Evolutionary conservation across 192 early-diverging fungal species (phyloP), one percentile per base, ranked within the genome.

Genomic region (Backusella tuberculispora): DNA sequence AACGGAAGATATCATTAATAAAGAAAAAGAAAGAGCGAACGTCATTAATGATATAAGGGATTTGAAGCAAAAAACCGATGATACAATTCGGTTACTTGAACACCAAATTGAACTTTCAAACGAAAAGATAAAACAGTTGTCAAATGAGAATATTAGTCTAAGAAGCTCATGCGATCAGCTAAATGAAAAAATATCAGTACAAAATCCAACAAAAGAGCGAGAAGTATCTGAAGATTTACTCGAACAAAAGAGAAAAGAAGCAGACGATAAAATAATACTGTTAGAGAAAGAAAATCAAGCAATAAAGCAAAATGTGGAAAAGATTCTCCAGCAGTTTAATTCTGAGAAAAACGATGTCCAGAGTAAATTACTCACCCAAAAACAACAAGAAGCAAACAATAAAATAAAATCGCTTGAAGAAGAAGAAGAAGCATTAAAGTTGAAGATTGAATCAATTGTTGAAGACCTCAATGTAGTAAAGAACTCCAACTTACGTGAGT

Each of bases 11-110:
- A 60, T 60, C 53, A 17, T 60, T 26, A 26, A 12, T 9, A 60
- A 60, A 60, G 53, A 60, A 60, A 60, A n/a, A 24, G 53, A 60
- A 26, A 60, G 24, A 24, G 53, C 53, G 3, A 60, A 60, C 24
- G 53, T 60, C 24, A 60, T 60, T 26, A 24, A 24, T 24, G 21
- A 60, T 12, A 60, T 60, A 8, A 60, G 53, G 26, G 53, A 60
- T n/a, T 29, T 60, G 10, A 60, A 60, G 10, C 53, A 26, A 24
- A 60, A 60, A 60, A 60, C 53, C 2, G 53, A 60, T 24, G 53
- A 60, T 26, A 60, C 53, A 60, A 60, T 26, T 26, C 53, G 13
- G 21, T 24, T 60, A 3, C 53, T 60, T 60, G 53, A 60, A 9
- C 53, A 60, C 53, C 53, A 60, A 24, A 60, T 26, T 60, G 26